A percentile compares a stretch with the other conserved stretches of the same genome.
Evolutionary conservation across 768 basidiomycete genomes (phyloP).

Genomic region (Hygrocybe coccinea): DNA sequence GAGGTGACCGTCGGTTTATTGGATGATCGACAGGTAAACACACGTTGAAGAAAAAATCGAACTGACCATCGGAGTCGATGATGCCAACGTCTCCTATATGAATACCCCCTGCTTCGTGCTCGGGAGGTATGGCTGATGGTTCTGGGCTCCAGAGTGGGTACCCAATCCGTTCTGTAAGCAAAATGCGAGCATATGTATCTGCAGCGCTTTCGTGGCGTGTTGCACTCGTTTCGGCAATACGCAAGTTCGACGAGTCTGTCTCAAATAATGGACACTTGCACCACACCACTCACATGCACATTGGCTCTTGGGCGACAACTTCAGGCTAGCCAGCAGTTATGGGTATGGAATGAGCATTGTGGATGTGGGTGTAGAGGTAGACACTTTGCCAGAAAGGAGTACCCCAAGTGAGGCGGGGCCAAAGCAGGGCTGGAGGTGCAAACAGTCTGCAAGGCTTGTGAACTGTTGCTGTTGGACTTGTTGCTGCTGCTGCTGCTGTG

Average conservation of each 20-base stretch:
- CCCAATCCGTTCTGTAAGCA: no score
- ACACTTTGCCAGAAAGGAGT: conserved; percentile 47
- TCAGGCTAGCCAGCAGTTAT: neutral
- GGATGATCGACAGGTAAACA: conserved; percentile 14
- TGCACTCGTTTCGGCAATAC: no score
- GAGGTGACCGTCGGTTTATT: conserved; percentile 12
- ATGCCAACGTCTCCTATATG: conserved; percentile 33
- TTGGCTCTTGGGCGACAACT: neutral
- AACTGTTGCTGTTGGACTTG: conserved; percentile 17
- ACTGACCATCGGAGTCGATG: conserved; percentile 23
- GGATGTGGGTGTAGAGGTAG: conserved; percentile 16
- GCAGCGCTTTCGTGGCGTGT: no score
- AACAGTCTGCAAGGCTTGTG: conserved; percentile 37
- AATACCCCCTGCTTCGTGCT: conserved; percentile 19
- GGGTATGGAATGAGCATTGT: conserved; percentile 7
- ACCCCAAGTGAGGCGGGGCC: conserved; percentile 18
- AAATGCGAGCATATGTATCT: no score
- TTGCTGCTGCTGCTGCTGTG: conserved; percentile 36
- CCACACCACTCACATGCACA: neutral
- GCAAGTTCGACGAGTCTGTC: no score
- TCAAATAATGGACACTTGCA: no score
- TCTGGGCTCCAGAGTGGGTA: conserved; percentile 29
- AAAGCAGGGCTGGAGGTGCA: conserved; percentile 31
- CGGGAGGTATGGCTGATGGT: conserved; percentile 11
- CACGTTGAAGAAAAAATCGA: conserved; percentile 30